A percentile compares a stretch with the other conserved stretches of the same genome.
Conservation (phyloP, 2,329 filamentous ascomycete genomes). For the Aspergillus sp. region DNA sequence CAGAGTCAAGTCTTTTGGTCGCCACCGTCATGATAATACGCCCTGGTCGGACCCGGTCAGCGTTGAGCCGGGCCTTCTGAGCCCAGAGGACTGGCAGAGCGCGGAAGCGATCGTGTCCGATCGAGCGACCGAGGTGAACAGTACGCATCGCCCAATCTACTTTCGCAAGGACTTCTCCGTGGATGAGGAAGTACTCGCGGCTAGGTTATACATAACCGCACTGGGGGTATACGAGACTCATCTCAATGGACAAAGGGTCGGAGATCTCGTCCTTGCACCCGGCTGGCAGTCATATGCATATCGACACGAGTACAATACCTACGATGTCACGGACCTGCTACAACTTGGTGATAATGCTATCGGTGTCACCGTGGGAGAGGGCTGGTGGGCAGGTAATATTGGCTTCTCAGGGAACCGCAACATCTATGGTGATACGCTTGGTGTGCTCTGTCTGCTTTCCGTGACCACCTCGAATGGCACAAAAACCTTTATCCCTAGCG, state of each 20-base stretch:
- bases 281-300: conserved; percentile 58
- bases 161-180: conserved; percentile 41
- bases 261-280: conserved; percentile 47
- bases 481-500: conserved; percentile 15
- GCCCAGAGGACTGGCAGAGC: conserved; percentile 34
- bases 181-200: conserved; percentile 17
- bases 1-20: conserved; percentile 15
- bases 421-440: conserved; percentile 27
- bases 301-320: conserved; percentile 57
- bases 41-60: conserved; percentile 35
- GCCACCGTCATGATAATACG: conserved; percentile 18
- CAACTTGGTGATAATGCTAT: conserved; percentile 43
- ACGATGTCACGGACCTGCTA: conserved; percentile 54
- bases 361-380: conserved; percentile 51
- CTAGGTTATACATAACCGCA: conserved; percentile 52
- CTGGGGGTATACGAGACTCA: conserved; percentile 53
- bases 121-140: conserved; percentile 25
- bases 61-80: conserved; percentile 41
- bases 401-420: conserved; percentile 25
- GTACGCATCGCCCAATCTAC: conserved; percentile 33
- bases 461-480: conserved; percentile 12
- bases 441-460: conserved; percentile 15
- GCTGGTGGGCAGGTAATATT: conserved; percentile 51
- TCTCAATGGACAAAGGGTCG: conserved; percentile 53
- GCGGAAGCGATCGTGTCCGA: conserved; percentile 28